Evolutionary conservation across 176 grass and related monocot species (phyloP), one percentile per base, ranked within the genome.

Genomic region (Pontederia crassipes): DNA sequence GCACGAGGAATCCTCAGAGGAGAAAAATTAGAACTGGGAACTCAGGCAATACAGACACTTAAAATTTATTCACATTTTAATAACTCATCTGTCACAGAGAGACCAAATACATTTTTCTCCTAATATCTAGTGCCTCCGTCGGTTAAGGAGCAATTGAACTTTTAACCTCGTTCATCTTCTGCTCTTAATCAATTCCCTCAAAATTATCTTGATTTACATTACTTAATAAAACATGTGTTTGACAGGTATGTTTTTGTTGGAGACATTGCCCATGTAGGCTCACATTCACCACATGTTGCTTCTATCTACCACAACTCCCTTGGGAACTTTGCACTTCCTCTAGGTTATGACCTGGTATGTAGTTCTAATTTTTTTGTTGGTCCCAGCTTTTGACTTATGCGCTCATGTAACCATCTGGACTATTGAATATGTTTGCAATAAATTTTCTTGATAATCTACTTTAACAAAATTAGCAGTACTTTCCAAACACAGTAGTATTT

Each of bases 271-370:
- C 81, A 90, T 80, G 75, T 71, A 20, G 92, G 92, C 56, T 80
- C 57, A 69, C 74, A 90, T 63, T 75, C 58, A 73, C 92, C 92
- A 4, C 76, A 72, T 75, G 65, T 88, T 74, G 78, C 78, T 68
- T 66, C 75, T 65, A 67, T 96, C 62, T 96, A 96, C 83, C 75
- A 66, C 56, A 87, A 87, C 59, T 71, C 77, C 17, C 65, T 70
- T 49, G 61, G 69, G n/a, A 90, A 90, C 75, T 96, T 90, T 82
- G 70, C 71, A 55, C 83, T 83, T 46, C 92, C 92, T 54, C 46
- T 90, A 58, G 92, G 92, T 59, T 96, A 87, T 76, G 92, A 96
- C 76, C 76, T 96, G 78, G 92, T 96, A 52, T 83, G 85, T 49
- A 50, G 16, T 28, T 18, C 46, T 1, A 45, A 64, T n/a, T n/a